Evolutionary conservation across 768 basidiomycete genomes (phyloP).

Genomic region (Suillus hirtellus): DNA sequence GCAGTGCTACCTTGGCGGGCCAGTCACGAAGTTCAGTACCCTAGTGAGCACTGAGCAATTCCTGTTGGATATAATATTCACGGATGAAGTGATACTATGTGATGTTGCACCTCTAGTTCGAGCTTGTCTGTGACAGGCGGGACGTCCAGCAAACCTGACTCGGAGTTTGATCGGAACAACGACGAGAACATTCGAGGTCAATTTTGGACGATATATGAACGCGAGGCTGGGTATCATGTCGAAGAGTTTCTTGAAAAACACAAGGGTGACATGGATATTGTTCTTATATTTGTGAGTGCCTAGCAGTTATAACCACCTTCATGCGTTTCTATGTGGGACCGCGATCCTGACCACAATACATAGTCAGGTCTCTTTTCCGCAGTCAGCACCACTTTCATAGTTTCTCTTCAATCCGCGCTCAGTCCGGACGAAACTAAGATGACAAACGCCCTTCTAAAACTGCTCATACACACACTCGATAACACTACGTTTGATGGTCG

Average conservation of each 20-base stretch:
- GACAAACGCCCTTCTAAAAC: constrained; percentile 22
- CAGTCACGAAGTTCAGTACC: neutral
- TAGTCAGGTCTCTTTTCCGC: constrained; percentile 44
- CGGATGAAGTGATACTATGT: neutral
- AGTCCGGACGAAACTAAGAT: constrained; percentile 26
- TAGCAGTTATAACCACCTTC: neutral
- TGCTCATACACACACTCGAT: constrained; percentile 10
- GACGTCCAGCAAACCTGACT: neutral
- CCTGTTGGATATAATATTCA: neutral
- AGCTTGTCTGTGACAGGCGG: neutral
- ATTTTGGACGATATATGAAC: constrained; percentile 19
- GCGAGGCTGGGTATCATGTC: constrained; percentile 20
- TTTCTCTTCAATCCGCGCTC: constrained; percentile 36
- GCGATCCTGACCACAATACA: neutral
- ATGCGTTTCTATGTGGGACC: neutral
- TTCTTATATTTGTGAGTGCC: constrained; percentile 24
- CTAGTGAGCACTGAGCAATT: neutral
- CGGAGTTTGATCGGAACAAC: neutral
- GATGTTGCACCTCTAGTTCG: neutral
- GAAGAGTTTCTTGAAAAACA: constrained; percentile 19
- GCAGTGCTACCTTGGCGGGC: neutral
- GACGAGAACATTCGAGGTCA: neutral
- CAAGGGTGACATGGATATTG: constrained; percentile 20
- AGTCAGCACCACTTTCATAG: constrained; percentile 37
- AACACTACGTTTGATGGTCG: constrained; percentile 10